Conservation (phyloP, 2,329 filamentous ascomycete species). For the Botryotinia convoluta region DNA sequence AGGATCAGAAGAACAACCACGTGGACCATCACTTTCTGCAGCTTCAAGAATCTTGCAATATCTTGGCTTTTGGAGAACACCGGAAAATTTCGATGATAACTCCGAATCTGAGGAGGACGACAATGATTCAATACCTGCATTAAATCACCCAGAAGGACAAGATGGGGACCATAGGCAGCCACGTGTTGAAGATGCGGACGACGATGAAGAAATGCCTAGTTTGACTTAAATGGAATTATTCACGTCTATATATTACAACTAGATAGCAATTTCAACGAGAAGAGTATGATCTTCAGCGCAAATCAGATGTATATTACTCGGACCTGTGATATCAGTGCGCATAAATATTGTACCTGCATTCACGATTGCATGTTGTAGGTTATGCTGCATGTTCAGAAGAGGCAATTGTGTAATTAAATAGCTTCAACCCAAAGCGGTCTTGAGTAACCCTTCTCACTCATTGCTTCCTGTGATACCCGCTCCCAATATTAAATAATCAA, state of each 20-base stretch:
- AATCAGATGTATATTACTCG: neutral
- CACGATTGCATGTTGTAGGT: neutral
- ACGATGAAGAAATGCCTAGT: neutral
- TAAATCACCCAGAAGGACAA: neutral
- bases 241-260: neutral
- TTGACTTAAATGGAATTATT: neutral
- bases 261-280: neutral
- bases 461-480: neutral
- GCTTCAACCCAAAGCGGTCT: neutral
- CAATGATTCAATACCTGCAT: neutral
- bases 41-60: slow-evolving; percentile 26
- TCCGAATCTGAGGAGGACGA: neutral
- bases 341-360: slow-evolving; percentile 4
- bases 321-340: neutral
- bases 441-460: neutral
- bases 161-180: neutral
- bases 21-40: slow-evolving; percentile 20
- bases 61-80: slow-evolving; percentile 27
- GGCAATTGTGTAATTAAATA: neutral
- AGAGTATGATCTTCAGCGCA: neutral
- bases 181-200: neutral
- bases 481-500: neutral
- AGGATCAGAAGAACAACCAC: slow-evolving; percentile 7
- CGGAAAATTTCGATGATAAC: neutral
- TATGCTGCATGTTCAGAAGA: neutral